These are phyloP conservation scores for bread wheat (Triticum aestivum) DNA, from an alignment of 176 grass and related monocot species.

Conservation along the genomic window IWGSC_CS_RefSeq_v2.1 NC_057804.1:587561863-587562362, in stretches of 20 bases:
- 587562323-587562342: not conserved
- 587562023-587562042: not conserved
- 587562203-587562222: not conserved
- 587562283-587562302: not conserved
- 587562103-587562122: not conserved
- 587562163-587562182: not conserved
- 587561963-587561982: not conserved
- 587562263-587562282: not conserved
- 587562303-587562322: not conserved
- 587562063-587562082: not conserved
- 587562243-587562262: not conserved
- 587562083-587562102: not conserved
- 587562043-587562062: not conserved
- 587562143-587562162: not conserved
- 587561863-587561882: too few species aligned
- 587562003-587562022: not conserved
- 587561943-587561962: not conserved
- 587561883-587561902: not conserved
- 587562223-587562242: not conserved
- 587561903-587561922: not conserved
- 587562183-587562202: not conserved
- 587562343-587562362: not conserved
- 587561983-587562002: not conserved
- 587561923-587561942: not conserved
- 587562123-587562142: rapidly evolving